Conservation (phyloP, 176 grass and related monocot species). For the Ensete ventricosum region DNA sequence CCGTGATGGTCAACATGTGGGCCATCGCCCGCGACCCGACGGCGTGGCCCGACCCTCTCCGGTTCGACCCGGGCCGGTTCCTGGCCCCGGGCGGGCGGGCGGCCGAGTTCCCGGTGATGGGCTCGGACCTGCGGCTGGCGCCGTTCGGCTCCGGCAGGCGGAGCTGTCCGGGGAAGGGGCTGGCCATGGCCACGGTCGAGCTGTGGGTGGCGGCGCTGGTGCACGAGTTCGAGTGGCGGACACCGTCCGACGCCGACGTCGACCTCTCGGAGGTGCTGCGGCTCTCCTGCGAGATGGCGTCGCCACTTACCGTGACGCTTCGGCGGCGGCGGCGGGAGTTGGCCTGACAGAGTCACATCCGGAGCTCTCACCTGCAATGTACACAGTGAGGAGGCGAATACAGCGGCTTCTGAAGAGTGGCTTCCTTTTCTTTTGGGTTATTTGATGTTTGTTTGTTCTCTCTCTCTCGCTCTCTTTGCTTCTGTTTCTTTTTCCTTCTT, state of each 20-base stretch:
- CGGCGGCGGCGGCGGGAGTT: not conserved
- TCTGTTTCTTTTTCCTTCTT: no score
- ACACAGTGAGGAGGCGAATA: not conserved
- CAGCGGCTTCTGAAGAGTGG: not conserved
- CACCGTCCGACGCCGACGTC: constrained; percentile 11
- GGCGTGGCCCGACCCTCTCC: constrained; percentile 42
- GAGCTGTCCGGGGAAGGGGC: constrained; percentile 73
- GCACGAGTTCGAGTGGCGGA: constrained; percentile 53
- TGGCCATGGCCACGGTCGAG: constrained; percentile 67
- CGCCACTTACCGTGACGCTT: constrained; percentile 36
- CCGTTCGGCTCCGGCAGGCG: constrained; percentile 70
- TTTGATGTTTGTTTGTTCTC: no score
- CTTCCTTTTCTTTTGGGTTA: no score
- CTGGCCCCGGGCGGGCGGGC: not conserved
- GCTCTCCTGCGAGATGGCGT: constrained; percentile 85
- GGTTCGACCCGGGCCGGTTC: constrained; percentile 56
- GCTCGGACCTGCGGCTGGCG: constrained; percentile 61
- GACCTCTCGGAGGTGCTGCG: constrained; percentile 57
- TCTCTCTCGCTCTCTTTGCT: no score
- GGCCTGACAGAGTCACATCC: not conserved
- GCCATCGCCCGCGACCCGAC: constrained; percentile 65
- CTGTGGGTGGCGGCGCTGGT: constrained; percentile 72
- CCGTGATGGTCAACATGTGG: constrained; percentile 99
- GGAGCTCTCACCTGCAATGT: not conserved
- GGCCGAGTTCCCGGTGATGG: constrained; percentile 26